Percentiles rank a stretch among this genome's conserved stretches.
These are phyloP conservation scores for Trichosporon sp. DNA, from an alignment of 1,284 basidiomycete species.

Conservation along the genomic window DNA sequence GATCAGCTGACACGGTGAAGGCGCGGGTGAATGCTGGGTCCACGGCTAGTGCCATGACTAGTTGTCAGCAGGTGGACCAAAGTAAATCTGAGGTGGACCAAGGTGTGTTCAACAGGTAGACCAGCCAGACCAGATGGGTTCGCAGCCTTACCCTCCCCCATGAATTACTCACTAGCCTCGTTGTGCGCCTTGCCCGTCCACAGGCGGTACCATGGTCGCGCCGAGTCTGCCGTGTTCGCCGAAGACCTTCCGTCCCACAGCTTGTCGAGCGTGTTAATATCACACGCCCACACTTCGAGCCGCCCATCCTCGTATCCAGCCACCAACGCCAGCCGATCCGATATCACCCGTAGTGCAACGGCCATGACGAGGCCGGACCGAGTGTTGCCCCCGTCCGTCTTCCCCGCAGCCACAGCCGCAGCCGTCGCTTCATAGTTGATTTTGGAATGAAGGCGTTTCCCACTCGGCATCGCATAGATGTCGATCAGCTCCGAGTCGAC, in stretches of 20 bases:
- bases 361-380: constrained; percentile 79
- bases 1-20: constrained; percentile 79
- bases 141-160: background rate
- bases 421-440: constrained; percentile 32
- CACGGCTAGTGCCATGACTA: constrained; percentile 83
- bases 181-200: constrained; percentile 74
- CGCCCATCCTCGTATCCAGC: constrained; percentile 80
- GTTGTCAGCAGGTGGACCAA: constrained; percentile 5
- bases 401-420: constrained; percentile 17
- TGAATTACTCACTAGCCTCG: constrained; percentile 67
- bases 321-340: constrained; percentile 61
- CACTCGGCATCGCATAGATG: constrained; percentile 70
- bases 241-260: constrained; percentile 37
- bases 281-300: constrained; percentile 67
- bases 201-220: constrained; percentile 65
- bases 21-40: constrained; percentile 66
- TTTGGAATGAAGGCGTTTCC: constrained; percentile 73
- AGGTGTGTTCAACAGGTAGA: constrained; percentile 8
- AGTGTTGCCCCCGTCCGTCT: background rate
- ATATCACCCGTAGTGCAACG: constrained; percentile 64
- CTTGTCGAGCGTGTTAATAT: background rate
- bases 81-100: too few species aligned
- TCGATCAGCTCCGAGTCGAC: constrained; percentile 78
- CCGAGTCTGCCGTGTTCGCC: constrained; percentile 38
- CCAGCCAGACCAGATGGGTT: too few species aligned